Conservation (phyloP, 176 grass and related monocot species). For the Rhipidocladum racemiflorum region DNA sequence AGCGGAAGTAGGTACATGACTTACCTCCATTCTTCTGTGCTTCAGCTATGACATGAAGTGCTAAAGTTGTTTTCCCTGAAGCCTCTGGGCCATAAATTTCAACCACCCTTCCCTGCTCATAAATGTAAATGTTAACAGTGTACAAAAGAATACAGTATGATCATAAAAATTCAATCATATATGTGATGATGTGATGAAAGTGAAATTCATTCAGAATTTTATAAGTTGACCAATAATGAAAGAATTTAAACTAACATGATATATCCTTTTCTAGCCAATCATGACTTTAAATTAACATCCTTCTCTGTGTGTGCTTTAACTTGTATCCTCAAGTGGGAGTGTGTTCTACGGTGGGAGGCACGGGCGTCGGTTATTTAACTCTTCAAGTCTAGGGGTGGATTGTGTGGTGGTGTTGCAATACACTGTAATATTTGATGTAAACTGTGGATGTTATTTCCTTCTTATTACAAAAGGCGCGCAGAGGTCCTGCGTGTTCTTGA, state of each 20-base stretch:
- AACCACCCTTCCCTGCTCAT: conserved; percentile 47
- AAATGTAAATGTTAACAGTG: neutral
- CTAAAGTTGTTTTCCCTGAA: conserved; percentile 60
- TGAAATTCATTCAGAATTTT: neutral
- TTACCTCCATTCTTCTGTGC: conserved; percentile 58
- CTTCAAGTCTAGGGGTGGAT: no score
- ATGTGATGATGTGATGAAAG: no score
- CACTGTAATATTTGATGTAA: no score
- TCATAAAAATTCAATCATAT: neutral
- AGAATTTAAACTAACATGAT: neutral
- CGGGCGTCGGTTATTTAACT: no score
- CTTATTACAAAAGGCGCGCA: no score
- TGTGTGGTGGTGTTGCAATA: no score
- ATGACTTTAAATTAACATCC: no score
- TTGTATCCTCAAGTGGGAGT: neutral
- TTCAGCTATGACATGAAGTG: conserved; percentile 58
- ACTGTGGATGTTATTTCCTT: no score
- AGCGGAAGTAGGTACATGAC: neutral
- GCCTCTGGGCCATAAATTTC: conserved; percentile 64
- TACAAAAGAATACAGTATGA: neutral
- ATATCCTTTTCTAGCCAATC: neutral
- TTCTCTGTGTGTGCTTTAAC: neutral
- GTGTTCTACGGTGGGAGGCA: no score
- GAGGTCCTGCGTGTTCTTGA: no score
- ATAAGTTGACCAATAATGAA: neutral